A percentile compares a stretch with the other conserved stretches of the same genome.
phyloP scores from a whole-genome alignment of 108 stramenopile species.

The Cyclostephanos tholiformis region DNA sequence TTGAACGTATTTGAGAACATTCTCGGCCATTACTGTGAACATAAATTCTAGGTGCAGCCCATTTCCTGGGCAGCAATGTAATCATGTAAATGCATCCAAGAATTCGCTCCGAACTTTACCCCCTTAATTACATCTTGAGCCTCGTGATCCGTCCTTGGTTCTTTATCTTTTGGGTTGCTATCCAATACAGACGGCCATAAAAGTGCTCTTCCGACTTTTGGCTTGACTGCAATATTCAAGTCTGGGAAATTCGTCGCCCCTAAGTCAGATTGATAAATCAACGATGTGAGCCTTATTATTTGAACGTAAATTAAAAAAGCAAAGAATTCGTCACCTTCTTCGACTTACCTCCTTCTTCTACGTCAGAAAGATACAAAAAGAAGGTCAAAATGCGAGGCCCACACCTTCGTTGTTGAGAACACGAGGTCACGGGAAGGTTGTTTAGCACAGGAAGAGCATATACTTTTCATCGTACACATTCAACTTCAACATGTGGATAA shows the following conservation, averaged over 20 bases:
- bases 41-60: slow-evolving; percentile 25
- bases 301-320: background rate
- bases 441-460: background rate
- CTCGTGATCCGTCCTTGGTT: slow-evolving; percentile 59
- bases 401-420: slow-evolving; percentile 11
- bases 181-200: slow-evolving; percentile 62
- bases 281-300: background rate
- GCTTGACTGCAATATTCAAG: slow-evolving; percentile 37
- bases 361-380: slow-evolving; percentile 77
- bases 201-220: slow-evolving; percentile 52
- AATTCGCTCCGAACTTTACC: slow-evolving; percentile 65
- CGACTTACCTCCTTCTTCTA: slow-evolving; percentile 69
- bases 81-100: slow-evolving; percentile 64
- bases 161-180: slow-evolving; percentile 53
- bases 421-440: background rate
- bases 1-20: too few species aligned
- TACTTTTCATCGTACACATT: background rate
- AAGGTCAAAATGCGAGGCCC: slow-evolving; percentile 85
- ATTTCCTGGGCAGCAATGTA: slow-evolving; percentile 23
- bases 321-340: background rate
- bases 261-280: background rate
- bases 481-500: background rate
- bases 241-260: slow-evolving; percentile 45
- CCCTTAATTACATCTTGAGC: slow-evolving; percentile 64
- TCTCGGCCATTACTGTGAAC: too few species aligned